These are phyloP conservation scores for Daldinia eschscholtzii DNA, from an alignment of 2,329 filamentous ascomycete species.

Conservation along the genomic window DNA sequence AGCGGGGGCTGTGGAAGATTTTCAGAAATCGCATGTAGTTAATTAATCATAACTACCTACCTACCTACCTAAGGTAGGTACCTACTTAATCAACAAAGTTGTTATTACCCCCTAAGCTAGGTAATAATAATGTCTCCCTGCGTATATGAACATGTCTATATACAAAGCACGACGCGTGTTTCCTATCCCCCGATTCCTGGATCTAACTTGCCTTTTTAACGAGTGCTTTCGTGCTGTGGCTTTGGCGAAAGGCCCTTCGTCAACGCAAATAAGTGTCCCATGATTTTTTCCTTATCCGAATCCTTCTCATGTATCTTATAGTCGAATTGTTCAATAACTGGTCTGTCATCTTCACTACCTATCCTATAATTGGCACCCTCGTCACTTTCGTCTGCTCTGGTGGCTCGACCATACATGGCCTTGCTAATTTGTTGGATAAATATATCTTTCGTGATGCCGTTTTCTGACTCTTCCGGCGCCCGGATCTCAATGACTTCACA, in stretches of 20 bases:
- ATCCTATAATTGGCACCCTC: background rate
- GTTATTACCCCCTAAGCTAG: background rate
- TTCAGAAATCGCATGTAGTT: background rate
- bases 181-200: background rate
- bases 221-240: background rate
- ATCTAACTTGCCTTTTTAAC: background rate
- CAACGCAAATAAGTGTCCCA: background rate
- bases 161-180: background rate
- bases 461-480: constrained; percentile 10
- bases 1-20: background rate
- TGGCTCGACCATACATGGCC: constrained; percentile 17
- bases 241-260: constrained; percentile 3
- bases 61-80: no score
- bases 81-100: background rate
- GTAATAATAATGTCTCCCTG: background rate
- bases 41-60: no score
- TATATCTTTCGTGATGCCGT: constrained; percentile 27
- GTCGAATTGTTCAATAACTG: background rate
- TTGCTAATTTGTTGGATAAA: constrained; percentile 27
- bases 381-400: background rate
- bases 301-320: background rate
- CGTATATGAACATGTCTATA: background rate
- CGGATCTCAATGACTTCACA: constrained; percentile 23
- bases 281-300: background rate
- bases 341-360: constrained; percentile 1